Evolutionary conservation across 768 basidiomycete genomes (phyloP).

Genomic region (Mycena haematopus): DNA sequence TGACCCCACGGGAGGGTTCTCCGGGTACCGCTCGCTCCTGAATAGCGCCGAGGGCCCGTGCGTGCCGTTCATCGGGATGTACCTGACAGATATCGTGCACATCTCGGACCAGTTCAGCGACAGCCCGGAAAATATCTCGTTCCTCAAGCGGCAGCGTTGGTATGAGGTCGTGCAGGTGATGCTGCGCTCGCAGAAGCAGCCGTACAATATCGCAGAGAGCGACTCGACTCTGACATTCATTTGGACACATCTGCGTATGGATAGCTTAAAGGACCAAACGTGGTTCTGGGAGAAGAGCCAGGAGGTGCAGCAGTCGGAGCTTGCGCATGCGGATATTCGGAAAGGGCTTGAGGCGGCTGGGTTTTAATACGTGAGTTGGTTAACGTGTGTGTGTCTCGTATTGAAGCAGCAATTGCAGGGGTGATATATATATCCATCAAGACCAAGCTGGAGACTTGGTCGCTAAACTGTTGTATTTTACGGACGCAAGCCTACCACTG

Average conservation of each 20-base stretch:
- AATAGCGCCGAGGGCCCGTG: constrained; percentile 60
- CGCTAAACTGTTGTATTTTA: constrained; percentile 19
- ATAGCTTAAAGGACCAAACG: constrained; percentile 49
- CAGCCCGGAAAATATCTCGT: constrained; percentile 50
- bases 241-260: constrained; percentile 48
- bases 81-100: constrained; percentile 64
- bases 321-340: constrained; percentile 67
- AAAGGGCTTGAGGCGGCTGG: constrained; percentile 73
- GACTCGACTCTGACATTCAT: constrained; percentile 56
- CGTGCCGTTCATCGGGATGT: constrained; percentile 73
- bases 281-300: constrained; percentile 67
- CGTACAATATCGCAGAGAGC: constrained; percentile 56
- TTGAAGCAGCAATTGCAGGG: constrained; percentile 9
- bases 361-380: constrained; percentile 48
- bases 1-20: constrained; percentile 64
- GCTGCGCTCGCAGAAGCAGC: constrained; percentile 60
- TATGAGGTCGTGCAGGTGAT: constrained; percentile 60
- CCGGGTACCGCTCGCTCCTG: constrained; percentile 58
- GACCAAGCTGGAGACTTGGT: constrained; percentile 17
- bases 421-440: constrained; percentile 5
- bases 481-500: neutral
- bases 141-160: constrained; percentile 62
- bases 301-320: constrained; percentile 64
- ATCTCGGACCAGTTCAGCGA: constrained; percentile 58
- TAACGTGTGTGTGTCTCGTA: constrained; percentile 1